Evolutionary conservation across 768 basidiomycete species (phyloP), one percentile per base, ranked within the genome.

Genomic region (Xerocomellus intermedius): DNA sequence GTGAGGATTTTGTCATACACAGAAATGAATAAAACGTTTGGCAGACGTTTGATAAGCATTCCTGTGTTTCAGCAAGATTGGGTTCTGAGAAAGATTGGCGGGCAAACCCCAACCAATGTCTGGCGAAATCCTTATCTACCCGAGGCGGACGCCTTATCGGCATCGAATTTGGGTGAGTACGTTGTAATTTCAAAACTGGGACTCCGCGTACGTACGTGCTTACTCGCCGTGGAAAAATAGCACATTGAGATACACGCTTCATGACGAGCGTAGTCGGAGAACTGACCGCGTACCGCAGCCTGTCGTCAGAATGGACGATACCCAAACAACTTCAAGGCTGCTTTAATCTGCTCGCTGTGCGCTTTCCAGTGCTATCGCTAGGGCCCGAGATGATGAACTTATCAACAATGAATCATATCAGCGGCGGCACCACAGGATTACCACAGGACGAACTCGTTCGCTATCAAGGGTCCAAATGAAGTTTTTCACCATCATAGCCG

Each of bases 71-170:
- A 38, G 22, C 32, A 42, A 13, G 42, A 48, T 47, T 42, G 12
- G 17, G 43, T 21, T 52, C 42, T 39, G 55, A 41, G 51, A 58
- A 39, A 35, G 32, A n/a, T 22, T 49, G 35, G n/a, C 14, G 19
- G 22, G 9, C 10, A 13, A 42, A 28, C 32, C n/a, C 26, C 41
- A 26, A 14, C 63, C 59, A 59, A 61, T 64, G 49, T 21, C 24
- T 26, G 44, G 3, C 44, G 36, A 50, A 6, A 39, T 53, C 26
- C 60, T 63, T 67, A 67, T 68, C 67, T 63, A 26, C 4, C 16
- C 6, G 46, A 26, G n/a, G 12, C 24, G 22, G 33, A 33, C 8
- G 8, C 37, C 47, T 48, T 62, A 43, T 61, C 54, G 32, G 26
- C 5, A 42, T 38, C 42, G 4, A 33, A 33, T 30, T 39, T 13